Evolutionary conservation across 345 rosid genomes (phyloP).

Genomic region (Dipteronia sinensis): DNA sequence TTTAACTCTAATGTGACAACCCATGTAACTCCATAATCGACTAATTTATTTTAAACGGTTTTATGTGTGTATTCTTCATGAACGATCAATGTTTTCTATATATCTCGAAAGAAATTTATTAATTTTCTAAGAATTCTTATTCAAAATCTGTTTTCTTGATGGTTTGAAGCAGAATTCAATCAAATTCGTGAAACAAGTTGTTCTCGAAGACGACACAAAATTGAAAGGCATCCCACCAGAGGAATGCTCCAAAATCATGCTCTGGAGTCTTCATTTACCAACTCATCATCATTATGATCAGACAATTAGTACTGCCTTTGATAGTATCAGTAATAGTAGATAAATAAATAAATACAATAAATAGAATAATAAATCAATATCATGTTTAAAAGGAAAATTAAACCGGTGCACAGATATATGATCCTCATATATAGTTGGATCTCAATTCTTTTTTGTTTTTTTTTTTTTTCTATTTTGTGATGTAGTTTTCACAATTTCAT

Average conservation of each 20-base stretch:
- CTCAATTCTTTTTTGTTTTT: neutral
- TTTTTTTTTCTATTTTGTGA: neutral
- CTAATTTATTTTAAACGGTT: no score
- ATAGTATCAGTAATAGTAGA: neutral
- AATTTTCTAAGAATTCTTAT: no score
- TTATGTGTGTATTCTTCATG: no score
- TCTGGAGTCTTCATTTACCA: slow-evolving; percentile 69
- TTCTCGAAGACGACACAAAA: slow-evolving; percentile 78
- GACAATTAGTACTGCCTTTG: neutral
- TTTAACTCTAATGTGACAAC: neutral
- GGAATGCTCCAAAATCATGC: slow-evolving; percentile 84
- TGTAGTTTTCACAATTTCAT: neutral
- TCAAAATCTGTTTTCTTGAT: neutral
- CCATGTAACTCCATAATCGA: no score
- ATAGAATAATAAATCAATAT: neutral
- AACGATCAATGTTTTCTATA: no score
- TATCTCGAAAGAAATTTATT: no score
- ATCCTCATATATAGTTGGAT: neutral
- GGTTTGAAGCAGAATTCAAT: slow-evolving; percentile 61
- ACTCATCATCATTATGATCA: slow-evolving; percentile 5
- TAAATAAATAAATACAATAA: slow-evolving; percentile 11
- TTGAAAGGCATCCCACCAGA: slow-evolving; percentile 69
- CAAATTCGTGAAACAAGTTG: slow-evolving; percentile 78
- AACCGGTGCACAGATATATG: neutral
- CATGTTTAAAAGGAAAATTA: neutral